Percentiles rank a stretch among this genome's conserved stretches.
Conservation (phyloP, 352 stramenopile genomes). For the Plasmopara muralis region DNA sequence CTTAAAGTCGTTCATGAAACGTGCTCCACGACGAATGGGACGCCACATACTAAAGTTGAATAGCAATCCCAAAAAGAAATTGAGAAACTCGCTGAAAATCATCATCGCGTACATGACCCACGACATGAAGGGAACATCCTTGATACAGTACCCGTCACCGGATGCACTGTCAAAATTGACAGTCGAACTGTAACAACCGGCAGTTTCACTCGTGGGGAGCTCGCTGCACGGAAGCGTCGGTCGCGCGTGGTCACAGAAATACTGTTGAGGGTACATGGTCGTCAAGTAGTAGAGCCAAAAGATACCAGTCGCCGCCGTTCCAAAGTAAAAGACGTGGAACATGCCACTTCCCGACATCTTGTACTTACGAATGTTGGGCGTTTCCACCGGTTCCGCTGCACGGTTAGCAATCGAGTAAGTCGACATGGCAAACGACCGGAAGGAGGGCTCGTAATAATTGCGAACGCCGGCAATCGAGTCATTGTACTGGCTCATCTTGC, state of each 20-base stretch:
- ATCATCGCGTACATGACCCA: conserved; percentile 86
- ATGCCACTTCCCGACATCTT: conserved; percentile 82
- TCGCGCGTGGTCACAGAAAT: conserved; percentile 59
- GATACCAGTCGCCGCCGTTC: conserved; percentile 52
- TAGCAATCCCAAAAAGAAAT: conserved; percentile 80
- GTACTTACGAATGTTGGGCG: conserved; percentile 88
- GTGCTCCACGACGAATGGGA: conserved; percentile 79
- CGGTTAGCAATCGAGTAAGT: conserved; percentile 88
- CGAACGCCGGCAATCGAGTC: conserved; percentile 60
- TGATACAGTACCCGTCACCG: conserved; percentile 76
- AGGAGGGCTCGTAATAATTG: conserved; percentile 87
- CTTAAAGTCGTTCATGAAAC: conserved; percentile 88
- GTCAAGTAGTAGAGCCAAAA: conserved; percentile 79
- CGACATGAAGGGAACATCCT: conserved; percentile 44
- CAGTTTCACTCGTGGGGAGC: conserved; percentile 44
- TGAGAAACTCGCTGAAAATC: conserved; percentile 83
- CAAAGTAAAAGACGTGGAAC: conserved; percentile 85
- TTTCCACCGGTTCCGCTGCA: conserved; percentile 78
- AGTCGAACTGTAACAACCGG: conserved; percentile 53
- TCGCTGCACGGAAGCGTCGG: conserved; percentile 61
- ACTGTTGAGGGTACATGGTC: conserved; percentile 79
- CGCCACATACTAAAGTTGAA: conserved; percentile 91
- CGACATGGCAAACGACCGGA: conserved; percentile 85
- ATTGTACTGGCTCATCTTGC: conserved; percentile 81
- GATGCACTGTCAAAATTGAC: conserved; percentile 63